These are phyloP conservation scores for Coniella lustricola DNA, from an alignment of 2,329 filamentous ascomycete genomes.

Conservation along the genomic window DNA sequence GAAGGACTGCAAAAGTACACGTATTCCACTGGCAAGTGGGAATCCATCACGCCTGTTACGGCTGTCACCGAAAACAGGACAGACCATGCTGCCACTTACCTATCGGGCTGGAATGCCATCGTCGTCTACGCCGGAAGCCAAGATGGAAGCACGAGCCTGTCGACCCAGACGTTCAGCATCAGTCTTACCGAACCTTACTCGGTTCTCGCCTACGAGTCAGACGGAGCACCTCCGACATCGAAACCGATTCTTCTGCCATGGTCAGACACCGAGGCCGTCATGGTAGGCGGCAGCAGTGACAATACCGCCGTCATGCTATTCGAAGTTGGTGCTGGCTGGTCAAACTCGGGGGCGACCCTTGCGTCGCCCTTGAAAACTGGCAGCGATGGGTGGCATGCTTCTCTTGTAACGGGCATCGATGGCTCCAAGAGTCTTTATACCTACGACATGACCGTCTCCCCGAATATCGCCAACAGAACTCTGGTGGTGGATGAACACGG, in stretches of 20 bases:
- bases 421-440: slow-evolving; percentile 71
- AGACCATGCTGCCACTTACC: slow-evolving; percentile 69
- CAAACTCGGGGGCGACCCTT: slow-evolving; percentile 58
- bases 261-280: slow-evolving; percentile 61
- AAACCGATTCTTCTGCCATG: slow-evolving; percentile 69
- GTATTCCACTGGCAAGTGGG: slow-evolving; percentile 48
- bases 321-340: slow-evolving; percentile 56
- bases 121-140: slow-evolving; percentile 74
- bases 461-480: slow-evolving; percentile 67
- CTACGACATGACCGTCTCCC: slow-evolving; percentile 67
- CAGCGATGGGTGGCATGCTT: slow-evolving; percentile 48
- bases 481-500: slow-evolving; percentile 59
- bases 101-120: slow-evolving; percentile 63
- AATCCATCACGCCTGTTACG: slow-evolving; percentile 35
- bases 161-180: slow-evolving; percentile 71
- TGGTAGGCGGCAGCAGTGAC: slow-evolving; percentile 64
- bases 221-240: slow-evolving; percentile 51
- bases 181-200: slow-evolving; percentile 56
- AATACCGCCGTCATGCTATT: slow-evolving; percentile 71
- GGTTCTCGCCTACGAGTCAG: slow-evolving; percentile 51
- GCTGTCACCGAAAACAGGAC: slow-evolving; percentile 60
- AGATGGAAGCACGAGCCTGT: slow-evolving; percentile 48
- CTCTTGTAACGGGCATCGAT: slow-evolving; percentile 65
- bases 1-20: slow-evolving; percentile 66
- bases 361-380: slow-evolving; percentile 53